These are phyloP conservation scores for Vitis rupestris DNA, from an alignment of 164 flowering plant genomes.

Conservation along the genomic window DNA sequence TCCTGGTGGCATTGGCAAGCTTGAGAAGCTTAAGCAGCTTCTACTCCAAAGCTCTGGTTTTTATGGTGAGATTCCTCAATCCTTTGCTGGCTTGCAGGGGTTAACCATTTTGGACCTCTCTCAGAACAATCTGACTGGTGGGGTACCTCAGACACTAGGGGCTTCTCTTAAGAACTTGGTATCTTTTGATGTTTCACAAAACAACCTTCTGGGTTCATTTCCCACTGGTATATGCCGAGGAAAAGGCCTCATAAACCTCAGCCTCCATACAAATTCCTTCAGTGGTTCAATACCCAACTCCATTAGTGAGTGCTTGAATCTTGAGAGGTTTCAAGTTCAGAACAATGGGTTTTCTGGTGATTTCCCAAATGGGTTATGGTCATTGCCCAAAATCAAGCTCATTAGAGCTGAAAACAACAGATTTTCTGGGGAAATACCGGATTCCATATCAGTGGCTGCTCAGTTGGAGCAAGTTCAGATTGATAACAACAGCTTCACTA, in stretches of 20 bases:
- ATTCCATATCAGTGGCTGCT: constrained; percentile 52
- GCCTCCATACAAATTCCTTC: constrained; percentile 68
- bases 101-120: constrained; percentile 71
- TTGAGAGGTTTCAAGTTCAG: constrained; percentile 81
- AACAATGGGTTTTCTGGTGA: constrained; percentile 67
- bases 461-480: constrained; percentile 87
- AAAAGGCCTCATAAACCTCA: constrained; percentile 44
- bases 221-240: constrained; percentile 60
- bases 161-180: constrained; percentile 45
- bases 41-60: constrained; percentile 67
- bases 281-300: constrained; percentile 57
- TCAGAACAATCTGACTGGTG: constrained; percentile 70
- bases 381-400: constrained; percentile 66
- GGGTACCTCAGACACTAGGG: constrained; percentile 48
- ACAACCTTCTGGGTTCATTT: constrained; percentile 66
- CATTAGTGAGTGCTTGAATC: constrained; percentile 48
- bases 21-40: constrained; percentile 63
- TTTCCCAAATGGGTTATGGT: constrained; percentile 68
- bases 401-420: constrained; percentile 82
- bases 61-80: constrained; percentile 61
- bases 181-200: constrained; percentile 75
- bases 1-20: constrained; percentile 57
- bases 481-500: constrained; percentile 73
- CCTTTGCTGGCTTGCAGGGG: constrained; percentile 49
- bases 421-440: constrained; percentile 71